These are phyloP conservation scores for Danielia oregonensis DNA, from an alignment of 805 yeast species.

Conservation along the genomic window DNA sequence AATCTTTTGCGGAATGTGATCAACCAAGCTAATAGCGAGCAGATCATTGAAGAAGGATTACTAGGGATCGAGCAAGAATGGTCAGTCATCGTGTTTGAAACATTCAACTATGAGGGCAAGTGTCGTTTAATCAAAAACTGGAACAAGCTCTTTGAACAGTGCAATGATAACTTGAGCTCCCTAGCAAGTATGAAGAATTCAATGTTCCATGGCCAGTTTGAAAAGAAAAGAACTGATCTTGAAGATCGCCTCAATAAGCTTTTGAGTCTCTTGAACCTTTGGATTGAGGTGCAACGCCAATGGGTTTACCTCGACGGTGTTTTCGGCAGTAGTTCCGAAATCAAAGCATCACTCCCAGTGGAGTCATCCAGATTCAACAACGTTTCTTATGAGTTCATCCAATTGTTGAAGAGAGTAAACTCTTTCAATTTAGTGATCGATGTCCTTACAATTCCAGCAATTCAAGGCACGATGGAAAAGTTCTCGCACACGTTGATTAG, in stretches of 20 bases:
- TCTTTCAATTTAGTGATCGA: slow-evolving; percentile 54
- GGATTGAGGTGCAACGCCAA: slow-evolving; percentile 85
- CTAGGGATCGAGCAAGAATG: slow-evolving; percentile 50
- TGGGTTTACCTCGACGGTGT: slow-evolving; percentile 86
- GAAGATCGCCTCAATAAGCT: slow-evolving; percentile 54
- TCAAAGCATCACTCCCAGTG: slow-evolving; percentile 59
- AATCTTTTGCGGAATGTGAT: slow-evolving; percentile 44
- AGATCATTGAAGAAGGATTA: slow-evolving; percentile 57
- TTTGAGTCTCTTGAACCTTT: slow-evolving; percentile 51
- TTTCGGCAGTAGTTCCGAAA: slow-evolving; percentile 54
- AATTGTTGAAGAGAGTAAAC: slow-evolving; percentile 46
- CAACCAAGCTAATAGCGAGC: slow-evolving; percentile 69
- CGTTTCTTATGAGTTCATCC: slow-evolving; percentile 58
- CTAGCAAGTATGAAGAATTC: slow-evolving; percentile 72
- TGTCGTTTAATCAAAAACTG: slow-evolving; percentile 63
- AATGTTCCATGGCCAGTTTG: slow-evolving; percentile 55
- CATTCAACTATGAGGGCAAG: slow-evolving; percentile 49
- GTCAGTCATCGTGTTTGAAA: slow-evolving; percentile 49
- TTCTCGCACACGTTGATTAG: slow-evolving; percentile 52
- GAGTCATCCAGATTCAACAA: slow-evolving; percentile 67
- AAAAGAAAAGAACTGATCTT: slow-evolving; percentile 50
- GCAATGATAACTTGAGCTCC: slow-evolving; percentile 58
- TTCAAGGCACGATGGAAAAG: slow-evolving; percentile 45
- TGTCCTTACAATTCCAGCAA: slow-evolving; percentile 45
- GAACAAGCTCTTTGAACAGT: slow-evolving; percentile 55